Evolutionary conservation across 495 filamentous ascomycete species (phyloP).

Genomic region (Letharia columbiana): DNA sequence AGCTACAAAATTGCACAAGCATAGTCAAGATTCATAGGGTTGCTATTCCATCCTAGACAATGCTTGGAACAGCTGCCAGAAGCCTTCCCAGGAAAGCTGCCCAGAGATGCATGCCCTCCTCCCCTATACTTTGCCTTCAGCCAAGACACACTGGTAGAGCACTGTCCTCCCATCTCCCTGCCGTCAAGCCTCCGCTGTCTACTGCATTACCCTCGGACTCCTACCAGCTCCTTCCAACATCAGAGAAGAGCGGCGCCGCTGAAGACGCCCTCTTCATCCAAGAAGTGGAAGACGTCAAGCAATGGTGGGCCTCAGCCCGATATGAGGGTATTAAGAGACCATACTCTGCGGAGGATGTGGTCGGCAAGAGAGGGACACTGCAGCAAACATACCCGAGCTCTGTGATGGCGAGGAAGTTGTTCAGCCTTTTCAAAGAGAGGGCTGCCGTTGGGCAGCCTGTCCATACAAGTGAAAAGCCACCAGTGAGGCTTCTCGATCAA

Average conservation of each 20-base stretch:
- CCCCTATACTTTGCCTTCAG: not conserved
- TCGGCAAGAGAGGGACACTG: slow-evolving; percentile 81
- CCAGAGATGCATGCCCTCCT: not conserved
- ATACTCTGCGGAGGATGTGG: slow-evolving; percentile 83
- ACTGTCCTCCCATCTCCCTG: slow-evolving; percentile 21
- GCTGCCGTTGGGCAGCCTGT: slow-evolving; percentile 73
- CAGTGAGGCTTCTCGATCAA: not conserved
- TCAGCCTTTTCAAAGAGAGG: slow-evolving; percentile 72
- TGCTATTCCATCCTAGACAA: not conserved
- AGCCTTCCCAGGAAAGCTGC: not conserved
- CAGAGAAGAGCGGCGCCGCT: slow-evolving; percentile 60
- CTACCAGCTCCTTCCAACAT: slow-evolving; percentile 69
- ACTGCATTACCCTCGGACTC: slow-evolving; percentile 55
- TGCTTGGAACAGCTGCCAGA: not conserved
- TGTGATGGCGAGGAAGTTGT: slow-evolving; percentile 88
- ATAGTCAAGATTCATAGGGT: too few species aligned
- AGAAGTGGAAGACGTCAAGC: slow-evolving; percentile 71
- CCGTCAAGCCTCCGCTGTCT: slow-evolving; percentile 39
- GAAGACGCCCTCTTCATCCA: slow-evolving; percentile 76
- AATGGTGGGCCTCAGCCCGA: slow-evolving; percentile 78
- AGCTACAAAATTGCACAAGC: too few species aligned
- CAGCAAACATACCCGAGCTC: slow-evolving; percentile 84
- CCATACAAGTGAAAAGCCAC: slow-evolving; percentile 58
- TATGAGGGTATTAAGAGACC: slow-evolving; percentile 85
- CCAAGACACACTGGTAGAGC: not conserved